phyloP scores from a whole-genome alignment of 2,329 filamentous ascomycete species.

The Daldinia sp. region DNA sequence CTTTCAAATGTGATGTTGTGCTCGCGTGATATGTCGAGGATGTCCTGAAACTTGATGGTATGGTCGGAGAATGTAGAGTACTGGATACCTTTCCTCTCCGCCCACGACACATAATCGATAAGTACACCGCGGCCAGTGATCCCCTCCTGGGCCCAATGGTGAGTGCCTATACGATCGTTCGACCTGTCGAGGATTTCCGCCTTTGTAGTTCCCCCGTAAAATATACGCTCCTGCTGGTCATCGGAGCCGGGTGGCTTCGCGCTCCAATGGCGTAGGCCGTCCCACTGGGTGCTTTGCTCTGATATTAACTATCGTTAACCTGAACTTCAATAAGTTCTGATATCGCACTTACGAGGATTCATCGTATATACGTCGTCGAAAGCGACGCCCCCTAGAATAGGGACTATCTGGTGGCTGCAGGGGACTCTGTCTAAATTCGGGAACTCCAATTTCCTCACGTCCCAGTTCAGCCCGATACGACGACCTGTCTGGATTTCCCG shows the following conservation, averaged over 20 bases:
- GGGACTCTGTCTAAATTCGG: slow-evolving; percentile 61
- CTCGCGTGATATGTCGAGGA: slow-evolving; percentile 50
- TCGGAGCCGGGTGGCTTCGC: slow-evolving; percentile 37
- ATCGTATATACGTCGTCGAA: slow-evolving; percentile 61
- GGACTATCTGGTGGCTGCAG: slow-evolving; percentile 59
- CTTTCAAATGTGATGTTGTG: slow-evolving; percentile 54
- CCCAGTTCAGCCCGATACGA: slow-evolving; percentile 63
- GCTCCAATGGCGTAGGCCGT: slow-evolving; percentile 58
- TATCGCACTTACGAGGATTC: slow-evolving; percentile 53
- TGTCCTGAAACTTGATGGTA: slow-evolving; percentile 44
- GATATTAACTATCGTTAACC: background rate
- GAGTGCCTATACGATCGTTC: slow-evolving; percentile 56
- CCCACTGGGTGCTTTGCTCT: slow-evolving; percentile 61
- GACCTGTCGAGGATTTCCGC: slow-evolving; percentile 55
- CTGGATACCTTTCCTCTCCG: slow-evolving; percentile 49
- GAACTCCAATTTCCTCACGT: slow-evolving; percentile 63
- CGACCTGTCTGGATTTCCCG: slow-evolving; percentile 60
- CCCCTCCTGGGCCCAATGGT: slow-evolving; percentile 55
- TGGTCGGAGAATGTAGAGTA: slow-evolving; percentile 53
- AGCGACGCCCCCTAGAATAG: slow-evolving; percentile 55
- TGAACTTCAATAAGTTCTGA: background rate
- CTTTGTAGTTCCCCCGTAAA: slow-evolving; percentile 55
- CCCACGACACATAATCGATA: slow-evolving; percentile 59
- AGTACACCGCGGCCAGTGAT: slow-evolving; percentile 57
- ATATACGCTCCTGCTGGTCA: slow-evolving; percentile 48